These are phyloP conservation scores for Leccinellum luteum DNA, from an alignment of 768 basidiomycete species.

Conservation along the genomic window DNA sequence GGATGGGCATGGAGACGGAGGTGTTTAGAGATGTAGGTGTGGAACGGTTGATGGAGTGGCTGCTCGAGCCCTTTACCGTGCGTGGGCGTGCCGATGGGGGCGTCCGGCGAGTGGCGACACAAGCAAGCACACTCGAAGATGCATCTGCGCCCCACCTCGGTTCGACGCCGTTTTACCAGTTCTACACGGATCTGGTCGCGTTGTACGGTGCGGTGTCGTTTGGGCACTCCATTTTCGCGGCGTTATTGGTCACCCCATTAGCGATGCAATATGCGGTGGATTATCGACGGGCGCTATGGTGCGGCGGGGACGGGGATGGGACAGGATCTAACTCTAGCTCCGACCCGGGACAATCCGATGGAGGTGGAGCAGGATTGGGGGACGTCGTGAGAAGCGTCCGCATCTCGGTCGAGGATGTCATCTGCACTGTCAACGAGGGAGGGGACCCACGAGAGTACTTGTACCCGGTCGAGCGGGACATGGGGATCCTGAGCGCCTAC, in stretches of 20 bases:
- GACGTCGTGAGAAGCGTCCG: constrained; percentile 54
- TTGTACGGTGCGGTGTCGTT: constrained; percentile 94
- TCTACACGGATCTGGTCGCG: constrained; percentile 86
- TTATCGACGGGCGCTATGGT: constrained; percentile 83
- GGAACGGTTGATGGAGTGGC: constrained; percentile 50
- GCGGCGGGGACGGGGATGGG: constrained; percentile 50
- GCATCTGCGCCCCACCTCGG: constrained; percentile 62
- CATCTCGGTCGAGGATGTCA: constrained; percentile 47
- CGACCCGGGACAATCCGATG: background rate
- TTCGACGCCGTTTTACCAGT: constrained; percentile 81
- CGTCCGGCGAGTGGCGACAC: background rate
- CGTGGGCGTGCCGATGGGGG: background rate
- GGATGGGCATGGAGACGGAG: constrained; percentile 39
- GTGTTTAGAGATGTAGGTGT: constrained; percentile 80
- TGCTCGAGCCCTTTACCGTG: constrained; percentile 57
- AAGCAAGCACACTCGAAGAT: constrained; percentile 42
- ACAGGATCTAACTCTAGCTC: background rate
- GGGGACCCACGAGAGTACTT: constrained; percentile 57
- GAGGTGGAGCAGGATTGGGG: background rate
- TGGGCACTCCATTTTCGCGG: constrained; percentile 70
- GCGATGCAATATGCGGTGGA: constrained; percentile 76
- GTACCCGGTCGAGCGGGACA: constrained; percentile 66
- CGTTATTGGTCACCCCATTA: constrained; percentile 72
- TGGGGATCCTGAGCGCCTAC: constrained; percentile 62
- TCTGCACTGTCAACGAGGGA: constrained; percentile 25